Evolutionary conservation across 139 green algal species (phyloP).

Genomic region (Picochlorum sp.): DNA sequence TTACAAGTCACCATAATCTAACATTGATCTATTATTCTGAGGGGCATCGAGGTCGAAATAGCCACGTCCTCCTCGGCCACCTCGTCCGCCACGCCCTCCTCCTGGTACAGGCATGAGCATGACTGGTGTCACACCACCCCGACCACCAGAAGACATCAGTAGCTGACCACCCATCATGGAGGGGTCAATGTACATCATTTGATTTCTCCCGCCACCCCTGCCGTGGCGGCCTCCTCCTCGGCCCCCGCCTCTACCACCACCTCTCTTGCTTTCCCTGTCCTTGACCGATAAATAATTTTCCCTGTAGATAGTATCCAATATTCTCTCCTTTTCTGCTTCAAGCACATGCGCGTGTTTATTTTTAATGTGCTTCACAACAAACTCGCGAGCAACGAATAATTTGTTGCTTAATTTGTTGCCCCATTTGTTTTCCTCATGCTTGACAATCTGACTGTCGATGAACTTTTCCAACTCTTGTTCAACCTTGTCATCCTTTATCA

Average conservation of each 20-base stretch:
- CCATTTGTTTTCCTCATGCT: conserved; percentile 76
- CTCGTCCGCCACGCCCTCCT: conserved; percentile 9
- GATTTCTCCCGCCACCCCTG: conserved; percentile 21
- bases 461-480: conserved; percentile 49
- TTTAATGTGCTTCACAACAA: conserved; percentile 85
- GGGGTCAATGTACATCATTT: conserved; percentile 60
- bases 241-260: background rate
- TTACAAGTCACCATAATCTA: conserved; percentile 82
- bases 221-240: conserved; percentile 2
- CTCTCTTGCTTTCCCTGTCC: conserved; percentile 5
- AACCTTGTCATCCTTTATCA: conserved; percentile 43
- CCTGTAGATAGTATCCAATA: conserved; percentile 29
- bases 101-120: conserved; percentile 10
- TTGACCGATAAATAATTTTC: conserved; percentile 25
- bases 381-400: conserved; percentile 76
- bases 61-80: conserved; percentile 11
- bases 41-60: conserved; percentile 80
- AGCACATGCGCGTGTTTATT: conserved; percentile 72
- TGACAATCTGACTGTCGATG: conserved; percentile 61
- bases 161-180: conserved; percentile 70
- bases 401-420: conserved; percentile 64
- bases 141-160: background rate
- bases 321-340: conserved; percentile 38
- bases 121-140: background rate
- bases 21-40: conserved; percentile 67